phyloP scores from a whole-genome alignment of 1,139 yeast species.

The Waltiozyma sp. region DNA sequence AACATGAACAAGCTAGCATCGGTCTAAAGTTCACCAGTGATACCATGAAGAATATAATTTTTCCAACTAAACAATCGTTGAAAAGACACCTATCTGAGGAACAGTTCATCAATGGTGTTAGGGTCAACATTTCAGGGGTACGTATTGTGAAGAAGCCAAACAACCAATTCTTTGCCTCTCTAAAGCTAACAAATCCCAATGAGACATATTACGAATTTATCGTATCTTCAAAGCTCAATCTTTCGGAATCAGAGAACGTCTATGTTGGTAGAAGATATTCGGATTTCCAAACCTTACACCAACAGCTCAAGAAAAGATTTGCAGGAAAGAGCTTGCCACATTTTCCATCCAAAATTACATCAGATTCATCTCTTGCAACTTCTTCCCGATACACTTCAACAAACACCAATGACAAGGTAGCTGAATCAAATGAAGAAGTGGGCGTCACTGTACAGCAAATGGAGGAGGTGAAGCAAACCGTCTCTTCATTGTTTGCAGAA shows the following conservation, averaged over 20 bases:
- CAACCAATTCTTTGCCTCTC: constrained; percentile 9
- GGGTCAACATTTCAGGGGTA: constrained; percentile 60
- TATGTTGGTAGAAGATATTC: constrained; percentile 50
- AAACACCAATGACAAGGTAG: constrained; percentile 15
- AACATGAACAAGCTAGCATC: constrained; percentile 21
- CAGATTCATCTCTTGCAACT: constrained; percentile 10
- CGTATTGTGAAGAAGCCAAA: constrained; percentile 10
- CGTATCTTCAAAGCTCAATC: constrained; percentile 18
- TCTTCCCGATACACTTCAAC: constrained; percentile 7
- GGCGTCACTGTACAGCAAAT: constrained; percentile 15
- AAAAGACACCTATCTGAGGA: constrained; percentile 34
- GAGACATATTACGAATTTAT: constrained; percentile 21
- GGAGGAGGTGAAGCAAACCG: constrained; percentile 10
- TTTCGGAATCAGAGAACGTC: constrained; percentile 22
- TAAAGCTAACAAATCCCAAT: constrained; percentile 9
- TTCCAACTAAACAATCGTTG: constrained; percentile 43
- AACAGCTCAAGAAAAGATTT: constrained; percentile 37
- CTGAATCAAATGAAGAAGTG: constrained; percentile 16
- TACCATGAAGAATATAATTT: constrained; percentile 27
- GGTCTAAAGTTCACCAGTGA: constrained; percentile 19
- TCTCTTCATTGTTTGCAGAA: constrained; percentile 9
- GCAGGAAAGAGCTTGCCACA: constrained; percentile 66
- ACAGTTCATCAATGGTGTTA: constrained; percentile 44
- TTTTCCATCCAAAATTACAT: constrained; percentile 44
- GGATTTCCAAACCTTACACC: constrained; percentile 51